A percentile compares a stretch with the other conserved stretches of the same genome.
These are phyloP conservation scores for Xylaria scruposa DNA, from an alignment of 495 filamentous ascomycete genomes.

Conservation along the genomic window DNA sequence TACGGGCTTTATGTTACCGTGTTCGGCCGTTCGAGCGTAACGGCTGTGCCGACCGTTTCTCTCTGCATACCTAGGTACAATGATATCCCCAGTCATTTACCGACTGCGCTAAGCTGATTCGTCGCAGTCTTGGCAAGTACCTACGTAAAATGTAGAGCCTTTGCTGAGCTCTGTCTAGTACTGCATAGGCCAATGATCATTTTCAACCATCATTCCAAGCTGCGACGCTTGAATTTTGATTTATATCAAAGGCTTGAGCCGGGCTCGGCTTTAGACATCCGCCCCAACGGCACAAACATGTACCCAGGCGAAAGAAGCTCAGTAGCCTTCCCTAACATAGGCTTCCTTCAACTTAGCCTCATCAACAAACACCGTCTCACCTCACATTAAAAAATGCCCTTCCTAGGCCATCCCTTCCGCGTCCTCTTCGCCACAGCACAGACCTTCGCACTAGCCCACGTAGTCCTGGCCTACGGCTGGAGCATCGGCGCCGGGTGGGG, in stretches of 20 bases:
- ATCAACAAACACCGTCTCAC: too few relatives aligned
- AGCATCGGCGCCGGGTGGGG: constrained; percentile 62
- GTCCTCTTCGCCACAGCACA: constrained; percentile 49
- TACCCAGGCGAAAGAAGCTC: background rate
- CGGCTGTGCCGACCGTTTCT: too few relatives aligned
- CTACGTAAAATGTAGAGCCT: too few relatives aligned
- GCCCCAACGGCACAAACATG: background rate
- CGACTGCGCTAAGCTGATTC: too few relatives aligned
- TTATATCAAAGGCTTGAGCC: background rate
- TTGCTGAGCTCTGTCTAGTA: background rate
- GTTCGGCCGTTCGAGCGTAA: too few relatives aligned
- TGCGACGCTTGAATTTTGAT: background rate
- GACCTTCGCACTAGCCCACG: constrained; percentile 59
- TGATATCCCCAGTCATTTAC: too few relatives aligned
- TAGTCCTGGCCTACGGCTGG: constrained; percentile 63
- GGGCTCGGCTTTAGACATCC: background rate
- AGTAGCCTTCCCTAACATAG: background rate
- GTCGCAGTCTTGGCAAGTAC: too few relatives aligned
- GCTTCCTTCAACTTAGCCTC: background rate
- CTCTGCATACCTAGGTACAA: too few relatives aligned
- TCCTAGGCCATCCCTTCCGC: constrained; percentile 49
- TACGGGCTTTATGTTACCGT: too few relatives aligned
- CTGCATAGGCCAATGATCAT: background rate
- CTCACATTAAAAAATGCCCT: constrained; percentile 20
- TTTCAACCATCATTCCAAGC: background rate